These are phyloP conservation scores for Hyaloperonospora arabidopsidis DNA, from an alignment of 352 stramenopile species.

Conservation along the genomic window DNA sequence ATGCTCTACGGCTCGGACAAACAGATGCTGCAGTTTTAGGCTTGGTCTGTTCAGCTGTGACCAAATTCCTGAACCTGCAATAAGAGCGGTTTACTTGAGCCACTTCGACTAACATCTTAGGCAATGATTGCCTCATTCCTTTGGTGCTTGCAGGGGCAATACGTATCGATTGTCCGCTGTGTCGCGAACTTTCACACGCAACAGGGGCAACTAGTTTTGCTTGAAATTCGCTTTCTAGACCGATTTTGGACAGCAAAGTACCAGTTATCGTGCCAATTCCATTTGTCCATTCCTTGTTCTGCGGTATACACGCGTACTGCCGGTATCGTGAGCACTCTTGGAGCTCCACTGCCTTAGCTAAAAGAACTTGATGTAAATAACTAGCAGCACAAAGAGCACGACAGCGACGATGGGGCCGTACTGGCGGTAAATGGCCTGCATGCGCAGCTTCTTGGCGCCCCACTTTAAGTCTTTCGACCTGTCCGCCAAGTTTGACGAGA, in stretches of 20 bases:
- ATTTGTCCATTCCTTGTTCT: slow-evolving; percentile 10
- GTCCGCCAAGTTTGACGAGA: slow-evolving; percentile 85
- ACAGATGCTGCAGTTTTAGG: slow-evolving; percentile 84
- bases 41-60: slow-evolving; percentile 81
- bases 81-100: slow-evolving; percentile 77
- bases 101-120: slow-evolving; percentile 55
- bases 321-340: background rate
- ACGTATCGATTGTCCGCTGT: no score
- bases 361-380: slow-evolving; percentile 90
- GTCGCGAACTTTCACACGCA: no score
- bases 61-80: slow-evolving; percentile 50
- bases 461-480: slow-evolving; percentile 97
- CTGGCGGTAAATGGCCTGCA: slow-evolving; percentile 85
- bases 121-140: slow-evolving; percentile 61
- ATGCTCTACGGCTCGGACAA: slow-evolving; percentile 81
- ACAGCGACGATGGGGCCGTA: slow-evolving; percentile 80
- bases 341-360: slow-evolving; percentile 30
- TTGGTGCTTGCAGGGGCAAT: no score
- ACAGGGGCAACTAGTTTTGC: no score
- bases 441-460: slow-evolving; percentile 91
- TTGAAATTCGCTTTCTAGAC: no score
- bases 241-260: no score
- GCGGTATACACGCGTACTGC: slow-evolving; percentile 1
- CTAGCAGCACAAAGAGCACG: slow-evolving; percentile 73
- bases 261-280: background rate